Evolutionary conservation across 306 rosid genomes (phyloP), one percentile per base, ranked within the genome.

Genomic region (Ammopiptanthus mongolicus): DNA sequence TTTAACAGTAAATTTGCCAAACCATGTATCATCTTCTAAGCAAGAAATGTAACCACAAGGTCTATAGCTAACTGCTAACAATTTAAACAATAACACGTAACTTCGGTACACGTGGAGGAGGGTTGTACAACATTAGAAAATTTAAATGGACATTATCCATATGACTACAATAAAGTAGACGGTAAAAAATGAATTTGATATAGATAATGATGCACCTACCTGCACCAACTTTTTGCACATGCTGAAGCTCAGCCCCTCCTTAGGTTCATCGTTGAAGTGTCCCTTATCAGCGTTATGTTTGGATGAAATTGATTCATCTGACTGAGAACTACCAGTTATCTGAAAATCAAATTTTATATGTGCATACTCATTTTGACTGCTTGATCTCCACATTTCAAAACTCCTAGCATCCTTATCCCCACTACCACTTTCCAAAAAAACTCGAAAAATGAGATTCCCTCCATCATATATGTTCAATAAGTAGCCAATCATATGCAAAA

Each of bases 401-500:
- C 2, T 42, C 72, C 41, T 75, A 64, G 84, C 87, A 83, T 83
- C 86, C 62, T 56, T 89, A 11, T 84, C 74, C n/a, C 81, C 86
- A 57, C 64, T 22, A 58, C 60, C 74, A 66, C 69, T 86, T 41
- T 73, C 86, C 48, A 33, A 53, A 17, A 55, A 78, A 50, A 86
- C 90, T 37, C 82, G 83, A 71, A 91, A 88, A 64, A 46, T 31
- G 77, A 88, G 80, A 28, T 71, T 78, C 61, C 84, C 88, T 67
- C 86, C 72, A 0, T 79, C 73, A 68, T 81, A 34, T n/a, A 75
- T 29, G 75, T 79, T 83, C 74, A 89, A 65, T 15, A 91, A 84
- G 78, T 83, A 80, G 12, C 95, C 96, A 50, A 88, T 80, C 86
- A 91, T 85, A 68, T 89, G 97, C 84, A 91, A 66, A 65, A 91